Evolutionary conservation across 176 grass and related monocot species (phyloP).

Genomic region (Musa troglodytarum): DNA sequence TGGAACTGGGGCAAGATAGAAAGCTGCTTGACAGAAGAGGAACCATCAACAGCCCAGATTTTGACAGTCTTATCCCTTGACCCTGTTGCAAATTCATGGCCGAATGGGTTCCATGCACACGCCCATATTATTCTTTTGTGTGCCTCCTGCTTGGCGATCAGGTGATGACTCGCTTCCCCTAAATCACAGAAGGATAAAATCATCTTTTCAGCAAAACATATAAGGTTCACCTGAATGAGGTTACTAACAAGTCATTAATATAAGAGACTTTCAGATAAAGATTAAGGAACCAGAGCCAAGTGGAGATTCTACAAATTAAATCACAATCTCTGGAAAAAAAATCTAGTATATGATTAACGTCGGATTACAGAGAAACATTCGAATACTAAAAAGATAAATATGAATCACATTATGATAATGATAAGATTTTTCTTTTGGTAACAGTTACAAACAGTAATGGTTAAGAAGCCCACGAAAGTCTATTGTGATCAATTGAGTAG

Average conservation of each 20-base stretch:
- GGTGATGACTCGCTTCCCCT: constrained; percentile 37
- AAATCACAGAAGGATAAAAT: constrained; percentile 23
- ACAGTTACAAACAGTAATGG: not conserved
- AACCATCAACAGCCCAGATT: constrained; percentile 60
- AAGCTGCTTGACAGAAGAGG: constrained; percentile 57
- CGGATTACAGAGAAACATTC: not conserved
- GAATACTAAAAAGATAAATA: not conserved
- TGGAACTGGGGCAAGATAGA: constrained; percentile 59
- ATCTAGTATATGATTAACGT: not conserved
- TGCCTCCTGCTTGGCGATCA: constrained; percentile 66
- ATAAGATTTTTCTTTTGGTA: not conserved
- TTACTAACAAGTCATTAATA: not conserved
- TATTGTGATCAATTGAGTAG: too few relatives aligned
- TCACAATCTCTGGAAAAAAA: not conserved
- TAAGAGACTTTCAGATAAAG: not conserved
- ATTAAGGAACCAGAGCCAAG: not conserved
- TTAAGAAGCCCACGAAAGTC: too few relatives aligned
- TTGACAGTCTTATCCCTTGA: constrained; percentile 97
- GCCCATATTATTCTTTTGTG: constrained; percentile 99
- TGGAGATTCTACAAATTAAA: not conserved
- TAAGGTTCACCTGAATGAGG: not conserved
- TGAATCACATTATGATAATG: not conserved
- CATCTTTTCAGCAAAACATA: not conserved
- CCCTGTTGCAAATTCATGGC: constrained; percentile 84
- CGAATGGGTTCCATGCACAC: constrained; percentile 83